Evolutionary conservation across 2,329 filamentous ascomycete species (phyloP), one percentile per base, ranked within the genome.

Genomic region (Colletotrichum brevisporum): DNA sequence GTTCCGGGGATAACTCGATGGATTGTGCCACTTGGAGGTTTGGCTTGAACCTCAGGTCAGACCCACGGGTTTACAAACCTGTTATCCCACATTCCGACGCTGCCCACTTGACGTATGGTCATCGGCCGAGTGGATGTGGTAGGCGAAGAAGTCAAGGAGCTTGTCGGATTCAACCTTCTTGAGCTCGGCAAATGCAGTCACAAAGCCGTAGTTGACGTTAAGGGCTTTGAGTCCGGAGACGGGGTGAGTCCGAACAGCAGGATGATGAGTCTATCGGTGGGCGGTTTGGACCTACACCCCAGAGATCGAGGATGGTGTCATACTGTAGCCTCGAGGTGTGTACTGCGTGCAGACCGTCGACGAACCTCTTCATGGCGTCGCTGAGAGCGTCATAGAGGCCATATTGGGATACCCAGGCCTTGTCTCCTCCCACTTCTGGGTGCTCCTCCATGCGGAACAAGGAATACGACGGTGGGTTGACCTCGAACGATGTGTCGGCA

Each of bases 21-120:
- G 13, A 80, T 47, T 2, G 78, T 78, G 71, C 78, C 78, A 63
- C 78, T 76, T 76, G 47, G 48, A 47, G 43, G 21, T 18, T 56
- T 5, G 26, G 39, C 18, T n/a, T 69, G 47, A 5, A 54, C 31
- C 71, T 51, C 39, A 13, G 6, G 39, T 5, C 15, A 24, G 21
- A 12, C n/a, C 18, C n/a, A 31, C 12, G 9, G 9, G 16, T 45
- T 26, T 47, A 66, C 54, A 15, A 39, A 79, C 76, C 82, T 73
- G 70, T 86, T 86, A 63, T 87, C 85, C 84, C 84, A 86, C 75
- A 86, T 83, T 1, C 84, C 84, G 5, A 86, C 81, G 36, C 81
- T 83, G 0, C 84, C 84, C 6, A 83, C 81, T 0, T 78, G 74
- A 84, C 85, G 79, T 79, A 71, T 85, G 84, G 70, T 86, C 85